A percentile compares a stretch with the other conserved stretches of the same genome.
These are phyloP conservation scores for Pseudopediastrum boryanum DNA, from an alignment of 139 green algal genomes.

Conservation along the genomic window DNA sequence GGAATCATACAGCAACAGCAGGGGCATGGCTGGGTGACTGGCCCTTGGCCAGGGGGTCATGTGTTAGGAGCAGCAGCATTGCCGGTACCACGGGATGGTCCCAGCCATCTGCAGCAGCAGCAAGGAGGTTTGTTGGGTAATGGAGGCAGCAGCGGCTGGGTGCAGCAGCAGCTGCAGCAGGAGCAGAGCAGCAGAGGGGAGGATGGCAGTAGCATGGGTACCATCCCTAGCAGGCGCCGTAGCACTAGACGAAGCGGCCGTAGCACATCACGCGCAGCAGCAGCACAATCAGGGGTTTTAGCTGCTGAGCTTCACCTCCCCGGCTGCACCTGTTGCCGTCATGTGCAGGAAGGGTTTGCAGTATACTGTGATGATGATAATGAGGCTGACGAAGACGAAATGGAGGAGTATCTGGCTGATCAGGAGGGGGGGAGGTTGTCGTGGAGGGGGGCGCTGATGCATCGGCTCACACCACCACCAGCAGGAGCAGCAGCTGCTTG, in stretches of 20 bases:
- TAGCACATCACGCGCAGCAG: neutral
- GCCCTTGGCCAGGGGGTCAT: neutral
- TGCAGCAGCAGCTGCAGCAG: slow-evolving; percentile 16
- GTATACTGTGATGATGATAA: slow-evolving; percentile 28
- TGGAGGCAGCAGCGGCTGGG: neutral
- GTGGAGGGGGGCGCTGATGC: neutral
- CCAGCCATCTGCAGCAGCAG: no score
- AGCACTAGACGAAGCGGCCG: neutral
- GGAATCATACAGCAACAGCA: no score
- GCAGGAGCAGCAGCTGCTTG: slow-evolving; percentile 18
- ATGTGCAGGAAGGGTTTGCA: slow-evolving; percentile 32
- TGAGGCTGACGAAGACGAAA: neutral
- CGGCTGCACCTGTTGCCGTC: slow-evolving; percentile 20
- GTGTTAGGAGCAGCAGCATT: neutral
- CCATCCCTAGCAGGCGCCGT: no score
- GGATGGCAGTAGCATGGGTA: no score
- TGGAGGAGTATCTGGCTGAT: neutral
- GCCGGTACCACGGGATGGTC: no score
- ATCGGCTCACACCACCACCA: slow-evolving; percentile 3
- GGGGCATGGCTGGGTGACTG: no score
- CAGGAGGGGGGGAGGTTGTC: slow-evolving; percentile 5
- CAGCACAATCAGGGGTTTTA: neutral
- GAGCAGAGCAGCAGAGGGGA: neutral
- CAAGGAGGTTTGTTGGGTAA: neutral
- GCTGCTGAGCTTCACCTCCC: neutral